Evolutionary conservation across 2,329 filamentous ascomycete species (phyloP).

Genomic region (Clonostachys rosea): DNA sequence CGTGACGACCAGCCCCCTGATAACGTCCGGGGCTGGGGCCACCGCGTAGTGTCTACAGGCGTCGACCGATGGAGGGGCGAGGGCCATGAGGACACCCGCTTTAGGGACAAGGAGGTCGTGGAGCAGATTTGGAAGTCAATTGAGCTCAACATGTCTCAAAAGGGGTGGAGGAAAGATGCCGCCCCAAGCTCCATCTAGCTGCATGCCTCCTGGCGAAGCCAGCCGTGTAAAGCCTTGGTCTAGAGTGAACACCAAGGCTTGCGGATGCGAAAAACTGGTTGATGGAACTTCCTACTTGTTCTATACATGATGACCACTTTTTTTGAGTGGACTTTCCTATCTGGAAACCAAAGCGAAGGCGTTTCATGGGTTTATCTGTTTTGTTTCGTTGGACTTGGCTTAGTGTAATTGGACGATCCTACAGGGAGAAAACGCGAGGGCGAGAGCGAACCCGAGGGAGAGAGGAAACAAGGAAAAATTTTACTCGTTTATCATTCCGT

Average conservation of each 20-base stretch:
- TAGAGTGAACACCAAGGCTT: not conserved
- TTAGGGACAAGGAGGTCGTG: slow-evolving; percentile 88
- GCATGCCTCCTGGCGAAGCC: not conserved
- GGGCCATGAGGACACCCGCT: slow-evolving; percentile 52
- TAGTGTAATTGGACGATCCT: too few species aligned
- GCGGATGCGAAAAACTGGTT: not conserved
- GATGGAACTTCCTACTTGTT: not conserved
- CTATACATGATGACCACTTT: not conserved
- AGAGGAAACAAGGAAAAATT: too few species aligned
- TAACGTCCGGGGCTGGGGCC: slow-evolving; percentile 77
- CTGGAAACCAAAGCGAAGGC: not conserved
- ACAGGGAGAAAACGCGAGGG: too few species aligned
- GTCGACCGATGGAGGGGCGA: slow-evolving; percentile 78
- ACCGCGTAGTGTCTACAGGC: slow-evolving; percentile 71
- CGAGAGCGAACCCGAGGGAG: too few species aligned
- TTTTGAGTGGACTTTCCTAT: not conserved
- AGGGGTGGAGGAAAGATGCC: slow-evolving; percentile 75
- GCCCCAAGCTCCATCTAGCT: slow-evolving; percentile 50
- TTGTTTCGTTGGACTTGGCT: too few species aligned
- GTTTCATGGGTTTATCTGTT: not conserved
- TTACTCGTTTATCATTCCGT: too few species aligned
- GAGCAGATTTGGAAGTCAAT: slow-evolving; percentile 89
- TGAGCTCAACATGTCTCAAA: slow-evolving; percentile 80
- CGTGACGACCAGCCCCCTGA: slow-evolving; percentile 76
- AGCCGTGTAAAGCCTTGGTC: slow-evolving; percentile 1